Base-by-base conservation (phyloP, 2,329 filamentous ascomycete genomes). In the Trichoderma sp. region DNA sequence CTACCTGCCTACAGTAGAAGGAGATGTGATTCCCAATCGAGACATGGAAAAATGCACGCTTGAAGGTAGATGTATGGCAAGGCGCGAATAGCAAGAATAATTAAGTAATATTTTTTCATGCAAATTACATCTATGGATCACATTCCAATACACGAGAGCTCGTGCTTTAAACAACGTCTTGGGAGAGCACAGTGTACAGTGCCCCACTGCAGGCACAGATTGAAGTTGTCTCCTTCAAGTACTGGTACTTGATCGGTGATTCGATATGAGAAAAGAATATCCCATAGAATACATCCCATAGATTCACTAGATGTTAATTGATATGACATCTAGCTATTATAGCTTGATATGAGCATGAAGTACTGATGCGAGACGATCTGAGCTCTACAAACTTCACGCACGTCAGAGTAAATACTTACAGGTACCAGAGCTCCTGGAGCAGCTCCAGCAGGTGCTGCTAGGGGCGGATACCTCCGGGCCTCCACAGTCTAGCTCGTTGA, bases 401-500 rank as follows among this genome's bases (percentile, higher is more conserved):
- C 5, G n/a, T 13, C 42, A 45, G 10, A 22, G 9, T 19, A 5
- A 22, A 45, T 45, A 45, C 42, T 5, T 45, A 19, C 42, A 45
- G n/a, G 42, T 45, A 45, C 42, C 42, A 45, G 22, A 19, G 42
- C 42, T 19, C n/a, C 42, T 9, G n/a, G 42, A n/a, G 22, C 29
- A 53, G 42, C 17, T 56, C n/a, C 60, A 34, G 34, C 34, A 10
- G 48, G 34, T 32, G 60, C 19, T 25, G 42, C 32, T 29, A 19
- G 17, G 42, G 34, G 56, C 34, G 32, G 56, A n/a, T 42, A 34
- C 42, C 64, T 67, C 32, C 64, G 19, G n/a, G 22, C 42, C 56
- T 67, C 34, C 45, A 67, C 56, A 54, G 64, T 60, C 56, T 67
- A 60, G 37, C 56, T 42, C 15, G 10, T 42, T 54, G 15, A 22